Evolutionary conservation across 805 yeast genomes (phyloP), one percentile per base, ranked within the genome.

Genomic region (Ogataea nitratoaversa): DNA sequence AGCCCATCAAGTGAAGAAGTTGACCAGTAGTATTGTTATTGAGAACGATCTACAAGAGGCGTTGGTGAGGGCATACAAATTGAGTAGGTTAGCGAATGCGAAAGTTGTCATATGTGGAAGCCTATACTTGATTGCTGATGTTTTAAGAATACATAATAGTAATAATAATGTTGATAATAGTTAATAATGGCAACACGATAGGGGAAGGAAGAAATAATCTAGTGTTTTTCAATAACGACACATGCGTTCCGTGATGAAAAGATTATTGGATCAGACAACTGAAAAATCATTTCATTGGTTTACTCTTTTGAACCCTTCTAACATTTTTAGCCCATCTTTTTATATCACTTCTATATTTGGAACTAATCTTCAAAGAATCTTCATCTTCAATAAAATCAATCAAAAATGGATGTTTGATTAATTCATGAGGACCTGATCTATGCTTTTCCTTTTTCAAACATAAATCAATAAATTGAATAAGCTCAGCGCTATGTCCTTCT

Each of bases 361-460:
- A 22, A 19, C 50, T 39, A 16, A 37, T 37, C 16, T 58, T 45
- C 27, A 42, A 47, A 1, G 49, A 44, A 41, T 67, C 71, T 41
- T 67, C 71, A 5, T 72, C 71, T 9, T 42, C 41, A 7, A 51
- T 29, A 36, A 63, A 59, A 34, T 54, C 63, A 1, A 37, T 13
- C 32, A 65, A 48, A 25, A 62, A 62, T 7, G 58, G 56, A 43
- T 65, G 68, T 22, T 61, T 59, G 41, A 84, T 64, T 19, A 93
- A 63, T 33, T 84, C 88, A 49, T 76, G 74, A 0, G 96, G 95
- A 0, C 82, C 78, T 18, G 84, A 79, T 43, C 99, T 70, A 38
- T 70, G 74, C 33, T 80, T 86, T 46, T 84, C 89, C 56, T 83
- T 86, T 32, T 76, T 70, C 53, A 89, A 68, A 53, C 97, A 90